Percentiles rank a stretch among this genome's conserved stretches.
Evolutionary conservation across 768 basidiomycete species (phyloP).

Genomic region (Ramaria sp.): DNA sequence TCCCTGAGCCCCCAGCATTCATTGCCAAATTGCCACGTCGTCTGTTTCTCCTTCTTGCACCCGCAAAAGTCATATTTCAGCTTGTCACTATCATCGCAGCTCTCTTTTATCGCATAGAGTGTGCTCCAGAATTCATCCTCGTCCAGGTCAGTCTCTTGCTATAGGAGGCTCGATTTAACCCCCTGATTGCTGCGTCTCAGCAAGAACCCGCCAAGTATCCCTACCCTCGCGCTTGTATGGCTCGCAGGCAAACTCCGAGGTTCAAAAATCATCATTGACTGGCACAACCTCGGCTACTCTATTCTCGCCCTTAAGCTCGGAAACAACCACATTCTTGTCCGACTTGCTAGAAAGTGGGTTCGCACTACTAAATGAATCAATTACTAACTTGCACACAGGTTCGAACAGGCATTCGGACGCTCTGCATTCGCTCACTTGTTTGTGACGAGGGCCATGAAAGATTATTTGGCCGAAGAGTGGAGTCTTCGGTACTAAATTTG

Average conservation of each 20-base stretch:
- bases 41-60: slow-evolving; percentile 46
- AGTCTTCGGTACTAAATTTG: slow-evolving; percentile 44
- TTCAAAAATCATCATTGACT: slow-evolving; percentile 90
- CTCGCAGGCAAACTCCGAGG: slow-evolving; percentile 55
- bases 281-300: slow-evolving; percentile 97
- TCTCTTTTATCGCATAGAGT: slow-evolving; percentile 47
- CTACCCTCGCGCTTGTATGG: slow-evolving; percentile 81
- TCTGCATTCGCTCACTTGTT: slow-evolving; percentile 84
- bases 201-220: slow-evolving; percentile 95
- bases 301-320: slow-evolving; percentile 84
- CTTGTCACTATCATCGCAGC: slow-evolving; percentile 47
- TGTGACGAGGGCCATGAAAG: slow-evolving; percentile 82
- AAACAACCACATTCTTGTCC: slow-evolving; percentile 53
- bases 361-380: not conserved
- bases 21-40: slow-evolving; percentile 51
- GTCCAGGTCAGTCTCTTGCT: slow-evolving; percentile 59
- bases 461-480: slow-evolving; percentile 63
- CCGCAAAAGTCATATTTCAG: slow-evolving; percentile 72
- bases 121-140: slow-evolving; percentile 75
- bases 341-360: slow-evolving; percentile 59
- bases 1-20: slow-evolving; percentile 50
- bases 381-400: slow-evolving; percentile 35
- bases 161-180: not conserved
- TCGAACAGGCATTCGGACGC: slow-evolving; percentile 73
- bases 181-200: not conserved